phyloP scores from a whole-genome alignment of 306 rosid species.

The Citrullus mucosospermus region DNA sequence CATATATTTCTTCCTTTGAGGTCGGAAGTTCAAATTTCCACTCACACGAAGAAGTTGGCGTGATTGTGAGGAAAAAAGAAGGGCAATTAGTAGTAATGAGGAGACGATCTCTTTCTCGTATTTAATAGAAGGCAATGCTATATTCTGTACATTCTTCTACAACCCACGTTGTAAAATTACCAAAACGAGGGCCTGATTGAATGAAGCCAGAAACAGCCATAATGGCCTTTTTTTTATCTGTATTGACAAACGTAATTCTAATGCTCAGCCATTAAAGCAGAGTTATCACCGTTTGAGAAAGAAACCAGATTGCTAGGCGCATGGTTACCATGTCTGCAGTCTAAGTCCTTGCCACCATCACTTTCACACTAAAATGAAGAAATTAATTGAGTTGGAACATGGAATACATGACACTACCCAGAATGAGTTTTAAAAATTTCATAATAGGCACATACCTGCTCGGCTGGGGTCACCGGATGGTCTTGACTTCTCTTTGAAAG shows the following conservation, averaged over 20 bases:
- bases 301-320: slow-evolving; percentile 25
- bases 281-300: slow-evolving; percentile 43
- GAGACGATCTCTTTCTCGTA: not conserved
- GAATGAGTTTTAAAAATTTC: not conserved
- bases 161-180: slow-evolving; percentile 27
- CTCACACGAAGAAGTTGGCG: too few species aligned
- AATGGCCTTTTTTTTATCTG: slow-evolving; percentile 19
- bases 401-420: not conserved
- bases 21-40: not conserved
- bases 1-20: too few species aligned
- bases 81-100: not conserved
- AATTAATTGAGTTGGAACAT: not conserved
- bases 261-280: slow-evolving; percentile 42
- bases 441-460: slow-evolving; percentile 32
- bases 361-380: slow-evolving; percentile 35
- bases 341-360: slow-evolving; percentile 51
- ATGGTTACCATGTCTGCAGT: slow-evolving; percentile 27
- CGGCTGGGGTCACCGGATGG: slow-evolving; percentile 24
- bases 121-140: slow-evolving; percentile 1
- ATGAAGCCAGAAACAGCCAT: slow-evolving; percentile 19
- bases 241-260: slow-evolving; percentile 14
- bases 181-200: slow-evolving; percentile 24
- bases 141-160: slow-evolving; percentile 48
- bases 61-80: too few species aligned
- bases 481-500: slow-evolving; percentile 68